Percentiles rank a stretch among this genome's conserved stretches.
These are phyloP conservation scores for Styphnolobium japonicum DNA, from an alignment of 306 rosid genomes.

Conservation along the genomic window DNA sequence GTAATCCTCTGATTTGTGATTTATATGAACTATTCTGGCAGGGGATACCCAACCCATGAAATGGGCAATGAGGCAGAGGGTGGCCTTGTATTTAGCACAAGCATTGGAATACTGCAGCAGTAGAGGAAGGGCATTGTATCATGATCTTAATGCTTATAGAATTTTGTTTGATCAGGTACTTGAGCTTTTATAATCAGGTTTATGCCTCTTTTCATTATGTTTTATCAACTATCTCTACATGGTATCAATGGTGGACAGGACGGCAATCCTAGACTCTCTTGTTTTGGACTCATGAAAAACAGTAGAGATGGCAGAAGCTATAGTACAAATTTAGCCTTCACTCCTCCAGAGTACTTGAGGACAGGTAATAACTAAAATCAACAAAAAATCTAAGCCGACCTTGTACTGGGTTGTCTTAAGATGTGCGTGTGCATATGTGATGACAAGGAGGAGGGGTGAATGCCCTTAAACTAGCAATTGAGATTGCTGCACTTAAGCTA, in stretches of 20 bases:
- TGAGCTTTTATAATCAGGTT: neutral
- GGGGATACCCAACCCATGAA: constrained; percentile 99
- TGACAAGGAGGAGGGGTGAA: neutral
- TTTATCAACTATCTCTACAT: constrained; percentile 12
- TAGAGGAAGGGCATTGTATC: constrained; percentile 85
- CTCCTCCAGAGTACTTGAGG: constrained; percentile 98
- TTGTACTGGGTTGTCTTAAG: neutral
- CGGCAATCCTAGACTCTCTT: constrained; percentile 89
- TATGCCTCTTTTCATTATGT: constrained; percentile 15
- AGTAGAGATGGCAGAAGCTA: constrained; percentile 98
- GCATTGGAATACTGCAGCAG: constrained; percentile 90
- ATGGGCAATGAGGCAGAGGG: constrained; percentile 99
- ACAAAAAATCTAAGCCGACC: neutral
- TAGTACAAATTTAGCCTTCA: constrained; percentile 95
- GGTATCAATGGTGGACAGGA: constrained; percentile 52
- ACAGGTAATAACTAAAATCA: constrained; percentile 54
- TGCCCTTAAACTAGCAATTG: no score
- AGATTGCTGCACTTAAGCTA: no score
- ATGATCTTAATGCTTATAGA: constrained; percentile 97
- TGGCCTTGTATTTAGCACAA: constrained; percentile 92
- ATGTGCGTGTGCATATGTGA: neutral
- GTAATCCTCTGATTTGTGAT: constrained; percentile 21
- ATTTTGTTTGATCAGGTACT: constrained; percentile 85
- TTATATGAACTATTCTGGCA: constrained; percentile 35
- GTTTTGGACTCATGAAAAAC: constrained; percentile 99